phyloP scores from a whole-genome alignment of 371 early-diverging fungal genomes.

The Coemansia sp. region DNA sequence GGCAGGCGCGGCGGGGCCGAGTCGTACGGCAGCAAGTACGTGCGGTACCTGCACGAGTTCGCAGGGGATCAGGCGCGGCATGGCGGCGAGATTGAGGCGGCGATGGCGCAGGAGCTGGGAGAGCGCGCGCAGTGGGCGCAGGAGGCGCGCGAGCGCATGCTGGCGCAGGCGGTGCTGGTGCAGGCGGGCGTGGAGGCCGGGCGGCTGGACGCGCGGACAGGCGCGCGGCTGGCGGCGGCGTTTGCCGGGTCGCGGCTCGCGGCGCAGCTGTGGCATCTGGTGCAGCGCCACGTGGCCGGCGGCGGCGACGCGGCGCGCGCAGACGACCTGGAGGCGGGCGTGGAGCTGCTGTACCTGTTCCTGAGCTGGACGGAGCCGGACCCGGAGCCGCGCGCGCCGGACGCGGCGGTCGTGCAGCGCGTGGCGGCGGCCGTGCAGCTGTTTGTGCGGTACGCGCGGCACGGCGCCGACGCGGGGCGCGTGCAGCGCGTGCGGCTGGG shows the following conservation, averaged over 20 bases:
- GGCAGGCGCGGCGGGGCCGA: slow-evolving; percentile 4
- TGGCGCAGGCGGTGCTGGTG: slow-evolving; percentile 27
- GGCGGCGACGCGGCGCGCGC: slow-evolving; percentile 2
- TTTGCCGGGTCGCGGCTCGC: slow-evolving; percentile 26
- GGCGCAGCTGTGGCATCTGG: slow-evolving; percentile 18
- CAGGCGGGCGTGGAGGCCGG: slow-evolving; percentile 22
- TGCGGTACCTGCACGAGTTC: slow-evolving; percentile 28
- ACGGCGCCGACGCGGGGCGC: slow-evolving; percentile 8
- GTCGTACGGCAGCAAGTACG: slow-evolving; percentile 41
- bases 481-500: slow-evolving; percentile 42
- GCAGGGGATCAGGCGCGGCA: slow-evolving; percentile 5
- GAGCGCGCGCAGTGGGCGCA: slow-evolving; percentile 11
- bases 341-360: slow-evolving; percentile 38
- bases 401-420: slow-evolving; percentile 12
- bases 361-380: slow-evolving; percentile 14
- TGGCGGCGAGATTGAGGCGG: neutral
- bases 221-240: slow-evolving; percentile 11
- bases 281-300: slow-evolving; percentile 12
- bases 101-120: slow-evolving; percentile 9
- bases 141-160: slow-evolving; percentile 21
- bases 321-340: slow-evolving; percentile 39
- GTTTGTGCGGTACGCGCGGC: slow-evolving; percentile 20
- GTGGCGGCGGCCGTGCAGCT: slow-evolving; percentile 33
- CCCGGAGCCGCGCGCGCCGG: neutral
- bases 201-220: neutral